phyloP scores from a whole-genome alignment of 2,329 filamentous ascomycete species.

The Cercospora nicotianae region DNA sequence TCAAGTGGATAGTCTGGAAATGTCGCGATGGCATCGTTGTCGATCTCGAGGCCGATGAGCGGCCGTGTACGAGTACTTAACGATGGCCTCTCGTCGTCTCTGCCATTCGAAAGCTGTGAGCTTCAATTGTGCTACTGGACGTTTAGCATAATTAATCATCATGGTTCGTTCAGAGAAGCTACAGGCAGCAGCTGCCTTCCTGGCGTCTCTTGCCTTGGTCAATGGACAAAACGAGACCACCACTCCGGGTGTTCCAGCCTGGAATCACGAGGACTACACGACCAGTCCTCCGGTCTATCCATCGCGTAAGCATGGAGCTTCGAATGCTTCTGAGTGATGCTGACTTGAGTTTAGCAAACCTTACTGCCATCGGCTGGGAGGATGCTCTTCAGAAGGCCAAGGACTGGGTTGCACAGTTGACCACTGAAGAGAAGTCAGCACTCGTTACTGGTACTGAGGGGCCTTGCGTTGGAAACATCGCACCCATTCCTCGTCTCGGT shows the following conservation, averaged over 20 bases:
- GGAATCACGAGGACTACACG: conserved; percentile 27
- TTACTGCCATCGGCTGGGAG: conserved; percentile 38
- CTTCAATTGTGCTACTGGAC: background rate
- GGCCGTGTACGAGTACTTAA: conserved; percentile 10
- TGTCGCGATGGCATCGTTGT: conserved; percentile 6
- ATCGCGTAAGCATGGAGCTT: too few species aligned
- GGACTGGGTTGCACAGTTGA: conserved; percentile 43
- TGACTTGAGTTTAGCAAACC: conserved; percentile 19
- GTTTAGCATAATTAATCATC: background rate
- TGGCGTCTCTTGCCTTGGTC: conserved; percentile 20
- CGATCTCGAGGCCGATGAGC: conserved; percentile 4
- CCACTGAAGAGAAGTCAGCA: conserved; percentile 42
- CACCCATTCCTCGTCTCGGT: conserved; percentile 40
- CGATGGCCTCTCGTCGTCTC: background rate
- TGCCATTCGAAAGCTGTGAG: background rate
- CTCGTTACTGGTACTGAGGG: conserved; percentile 37
- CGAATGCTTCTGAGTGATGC: too few species aligned
- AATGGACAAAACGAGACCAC: conserved; percentile 18
- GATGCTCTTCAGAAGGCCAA: conserved; percentile 44
- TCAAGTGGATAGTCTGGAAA: conserved; percentile 3
- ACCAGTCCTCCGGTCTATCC: conserved; percentile 27
- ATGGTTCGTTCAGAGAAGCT: conserved; percentile 23
- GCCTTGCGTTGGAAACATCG: conserved; percentile 32
- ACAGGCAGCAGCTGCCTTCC: conserved; percentile 15
- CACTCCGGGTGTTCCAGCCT: conserved; percentile 18